phyloP scores from a whole-genome alignment of 331 rosid genomes.

The Malus hybrid region DNA sequence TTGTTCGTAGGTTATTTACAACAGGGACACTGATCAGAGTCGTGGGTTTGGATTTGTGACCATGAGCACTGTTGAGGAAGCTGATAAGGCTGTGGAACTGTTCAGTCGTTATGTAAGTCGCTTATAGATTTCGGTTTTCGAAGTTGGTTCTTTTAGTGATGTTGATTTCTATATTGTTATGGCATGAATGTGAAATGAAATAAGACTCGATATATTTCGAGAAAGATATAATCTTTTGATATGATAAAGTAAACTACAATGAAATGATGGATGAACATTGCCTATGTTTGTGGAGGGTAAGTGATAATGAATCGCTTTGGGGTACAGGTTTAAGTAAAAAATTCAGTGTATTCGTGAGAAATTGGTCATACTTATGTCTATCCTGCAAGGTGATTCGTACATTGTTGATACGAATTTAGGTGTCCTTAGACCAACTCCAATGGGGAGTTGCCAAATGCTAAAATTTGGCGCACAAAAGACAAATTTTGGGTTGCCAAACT shows the following conservation, averaged over 20 bases:
- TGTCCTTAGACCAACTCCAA: not conserved
- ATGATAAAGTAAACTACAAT: not conserved
- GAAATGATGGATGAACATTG: not conserved
- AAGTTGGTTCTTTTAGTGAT: not conserved
- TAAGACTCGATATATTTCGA: not conserved
- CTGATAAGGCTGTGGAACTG: conserved; percentile 66
- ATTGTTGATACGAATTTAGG: not conserved
- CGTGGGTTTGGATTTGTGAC: conserved; percentile 97
- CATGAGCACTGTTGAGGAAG: conserved; percentile 80
- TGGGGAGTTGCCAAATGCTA: too few species aligned
- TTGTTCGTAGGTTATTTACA: conserved; percentile 82
- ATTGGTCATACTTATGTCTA: not conserved
- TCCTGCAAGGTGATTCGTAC: not conserved
- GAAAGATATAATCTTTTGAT: not conserved
- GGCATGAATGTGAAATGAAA: not conserved
- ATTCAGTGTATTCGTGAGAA: not conserved
- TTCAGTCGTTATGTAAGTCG: conserved; percentile 68
- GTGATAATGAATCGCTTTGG: not conserved
- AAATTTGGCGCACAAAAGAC: too few species aligned
- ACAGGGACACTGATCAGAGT: conserved; percentile 70
- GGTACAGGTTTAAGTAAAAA: not conserved
- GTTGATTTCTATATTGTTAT: not conserved
- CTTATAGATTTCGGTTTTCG: not conserved
- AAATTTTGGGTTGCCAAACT: too few species aligned
- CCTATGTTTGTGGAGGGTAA: not conserved